Base-by-base conservation (phyloP, 2,329 filamentous ascomycete genomes). In the Aspergillus aculeatinus region DNA sequence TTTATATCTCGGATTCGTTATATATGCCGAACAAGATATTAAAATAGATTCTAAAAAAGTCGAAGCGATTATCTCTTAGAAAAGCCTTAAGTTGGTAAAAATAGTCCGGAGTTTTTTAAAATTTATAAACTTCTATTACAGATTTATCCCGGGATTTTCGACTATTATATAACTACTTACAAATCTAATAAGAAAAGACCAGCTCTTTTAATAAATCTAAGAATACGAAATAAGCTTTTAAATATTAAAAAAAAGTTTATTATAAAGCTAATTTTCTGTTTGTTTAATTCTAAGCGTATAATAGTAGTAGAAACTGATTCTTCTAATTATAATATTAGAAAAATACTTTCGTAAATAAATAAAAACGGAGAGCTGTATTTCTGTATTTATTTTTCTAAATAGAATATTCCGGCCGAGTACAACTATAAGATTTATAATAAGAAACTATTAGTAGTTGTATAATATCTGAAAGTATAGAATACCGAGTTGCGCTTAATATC, bases 381-480 rank as follows among this genome's bases (percentile, higher is more conserved):
- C 10, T 48, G 27, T 25, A 48, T 25, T 7, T 48, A 48, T 27
- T 48, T 48, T 48, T 48, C 12, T 48, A 48, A 21, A 48, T 48
- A 48, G 4, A 48, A 48, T 25, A 48, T 4, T 5, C 25, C 23
- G 10, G 47, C 21, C 1, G 21, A 48, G 9, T 48, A 27, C 27
- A 48, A 48, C 11, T 48, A 48, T 54, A 54, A 54, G 25, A 54
- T 58, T 2, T 61, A 53, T 33, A 48, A 49, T 48, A 49, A 56
- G n/a, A n/a, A n/a, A n/a, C n/a, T n/a, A n/a, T n/a, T n/a, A n/a
- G n/a, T n/a, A n/a, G n/a, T n/a, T n/a, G 23, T 54, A 54, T 47
- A 54, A 9, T 54, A 42, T 44, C 12, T 54, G 4, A 44, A 42
- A 54, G 2, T 27, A 25, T 54, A 44, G n/a, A 54, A 54, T 29